These are phyloP conservation scores for Cercospora citrullina DNA, from an alignment of 2,329 filamentous ascomycete species.

Conservation along the genomic window DNA sequence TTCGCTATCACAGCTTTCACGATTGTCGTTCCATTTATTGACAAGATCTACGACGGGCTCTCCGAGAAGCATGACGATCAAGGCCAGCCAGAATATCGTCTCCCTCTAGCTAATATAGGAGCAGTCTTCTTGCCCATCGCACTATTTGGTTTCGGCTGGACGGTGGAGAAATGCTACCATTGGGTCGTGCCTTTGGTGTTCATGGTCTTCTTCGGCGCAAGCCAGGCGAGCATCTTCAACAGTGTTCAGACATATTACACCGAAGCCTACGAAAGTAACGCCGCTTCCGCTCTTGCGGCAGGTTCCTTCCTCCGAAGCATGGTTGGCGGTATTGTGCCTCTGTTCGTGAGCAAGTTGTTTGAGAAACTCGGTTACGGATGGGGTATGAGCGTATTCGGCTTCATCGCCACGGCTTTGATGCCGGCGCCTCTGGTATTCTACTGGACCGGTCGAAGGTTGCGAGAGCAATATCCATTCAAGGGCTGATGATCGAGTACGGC, in stretches of 20 bases:
- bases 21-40: conserved; percentile 46
- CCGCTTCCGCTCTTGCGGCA: conserved; percentile 51
- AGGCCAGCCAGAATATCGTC: conserved; percentile 45
- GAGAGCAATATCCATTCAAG: conserved; percentile 45
- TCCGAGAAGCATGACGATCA: conserved; percentile 44
- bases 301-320: conserved; percentile 49
- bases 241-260: conserved; percentile 57
- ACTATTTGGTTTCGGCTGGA: conserved; percentile 48
- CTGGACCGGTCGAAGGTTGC: conserved; percentile 47
- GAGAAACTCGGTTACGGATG: conserved; percentile 50
- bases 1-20: conserved; percentile 47
- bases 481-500: conserved; percentile 10
- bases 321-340: conserved; percentile 49
- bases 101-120: conserved; percentile 49
- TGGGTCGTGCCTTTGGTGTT: conserved; percentile 45
- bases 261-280: conserved; percentile 52
- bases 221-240: conserved; percentile 55
- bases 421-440: conserved; percentile 53
- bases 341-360: conserved; percentile 46
- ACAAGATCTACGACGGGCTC: conserved; percentile 48
- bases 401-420: conserved; percentile 46
- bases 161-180: conserved; percentile 42
- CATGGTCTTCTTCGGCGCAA: conserved; percentile 52
- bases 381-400: conserved; percentile 51
- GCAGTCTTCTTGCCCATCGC: conserved; percentile 46